phyloP scores from a whole-genome alignment of 2,329 filamentous ascomycete genomes.

The Fusarium sp. region DNA sequence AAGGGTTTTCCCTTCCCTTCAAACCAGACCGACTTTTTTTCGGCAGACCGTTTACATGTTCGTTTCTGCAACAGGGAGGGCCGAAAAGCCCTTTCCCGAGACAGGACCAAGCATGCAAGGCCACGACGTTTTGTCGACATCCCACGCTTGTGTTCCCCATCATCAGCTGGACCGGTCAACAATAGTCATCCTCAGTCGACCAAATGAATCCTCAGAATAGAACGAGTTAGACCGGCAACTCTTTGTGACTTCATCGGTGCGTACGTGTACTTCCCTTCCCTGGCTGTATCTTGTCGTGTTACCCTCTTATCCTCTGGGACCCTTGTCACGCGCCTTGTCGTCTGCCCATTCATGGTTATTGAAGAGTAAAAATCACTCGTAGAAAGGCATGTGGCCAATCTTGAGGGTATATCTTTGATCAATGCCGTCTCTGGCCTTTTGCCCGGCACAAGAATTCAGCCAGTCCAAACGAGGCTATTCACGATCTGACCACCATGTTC shows the following conservation, averaged over 20 bases:
- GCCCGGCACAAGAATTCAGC: constrained; percentile 21
- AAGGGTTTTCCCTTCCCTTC: not conserved
- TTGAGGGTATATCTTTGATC: constrained; percentile 1
- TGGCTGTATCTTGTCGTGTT: constrained; percentile 30
- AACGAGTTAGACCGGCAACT: not conserved
- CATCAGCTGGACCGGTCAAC: constrained; percentile 35
- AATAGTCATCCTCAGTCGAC: constrained; percentile 2
- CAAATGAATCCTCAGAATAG: constrained; percentile 11
- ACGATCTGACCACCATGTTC: constrained; percentile 25
- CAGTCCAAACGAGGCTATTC: constrained; percentile 5
- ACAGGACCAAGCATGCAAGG: constrained; percentile 24
- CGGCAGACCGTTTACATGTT: constrained; percentile 8
- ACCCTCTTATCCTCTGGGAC: constrained; percentile 26
- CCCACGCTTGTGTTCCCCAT: constrained; percentile 29
- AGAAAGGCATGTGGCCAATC: constrained; percentile 7
- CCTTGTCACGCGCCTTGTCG: constrained; percentile 20
- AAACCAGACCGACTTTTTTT: constrained; percentile 26
- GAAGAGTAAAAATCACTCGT: not conserved
- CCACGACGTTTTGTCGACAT: constrained; percentile 22
- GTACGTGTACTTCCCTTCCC: constrained; percentile 10
- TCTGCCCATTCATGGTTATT: constrained; percentile 4
- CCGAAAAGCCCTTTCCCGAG: constrained; percentile 14
- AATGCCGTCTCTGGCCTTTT: constrained; percentile 17
- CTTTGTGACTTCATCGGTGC: constrained; percentile 15
- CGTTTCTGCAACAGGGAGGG: constrained; percentile 16